These are phyloP conservation scores for Silene noctiflora DNA, from an alignment of 179 eudicot genomes.

Conservation along the genomic window DNA sequence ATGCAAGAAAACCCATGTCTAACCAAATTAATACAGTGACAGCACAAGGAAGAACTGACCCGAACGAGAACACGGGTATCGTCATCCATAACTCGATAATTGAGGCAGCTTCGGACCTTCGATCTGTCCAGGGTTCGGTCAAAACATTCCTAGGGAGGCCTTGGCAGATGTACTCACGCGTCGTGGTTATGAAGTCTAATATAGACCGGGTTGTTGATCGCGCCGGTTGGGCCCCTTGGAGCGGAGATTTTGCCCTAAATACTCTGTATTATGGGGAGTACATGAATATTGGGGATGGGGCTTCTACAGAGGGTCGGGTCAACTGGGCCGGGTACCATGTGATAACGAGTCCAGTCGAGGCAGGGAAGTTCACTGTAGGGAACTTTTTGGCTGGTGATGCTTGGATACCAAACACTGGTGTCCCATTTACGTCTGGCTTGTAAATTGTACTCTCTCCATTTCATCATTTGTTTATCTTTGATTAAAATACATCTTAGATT, in stretches of 20 bases:
- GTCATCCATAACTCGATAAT: constrained; percentile 35
- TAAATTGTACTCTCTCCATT: background rate
- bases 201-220: constrained; percentile 29
- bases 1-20: constrained; percentile 29
- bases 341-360: constrained; percentile 23
- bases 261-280: constrained; percentile 42
- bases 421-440: constrained; percentile 36
- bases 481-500: no score
- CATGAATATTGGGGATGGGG: constrained; percentile 35
- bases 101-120: constrained; percentile 27
- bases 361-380: constrained; percentile 29
- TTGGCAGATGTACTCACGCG: constrained; percentile 39
- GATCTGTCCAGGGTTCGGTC: constrained; percentile 16
- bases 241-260: constrained; percentile 26
- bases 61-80: constrained; percentile 37
- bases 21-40: constrained; percentile 37
- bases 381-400: constrained; percentile 32
- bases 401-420: constrained; percentile 37
- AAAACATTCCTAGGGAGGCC: constrained; percentile 40
- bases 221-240: constrained; percentile 41
- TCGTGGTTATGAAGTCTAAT: constrained; percentile 29
- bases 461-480: background rate
- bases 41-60: constrained; percentile 36
- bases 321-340: constrained; percentile 40
- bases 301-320: constrained; percentile 29